Conservation (phyloP, 202 grass and related monocot species). For the Schoenoplectus triqueter region DNA sequence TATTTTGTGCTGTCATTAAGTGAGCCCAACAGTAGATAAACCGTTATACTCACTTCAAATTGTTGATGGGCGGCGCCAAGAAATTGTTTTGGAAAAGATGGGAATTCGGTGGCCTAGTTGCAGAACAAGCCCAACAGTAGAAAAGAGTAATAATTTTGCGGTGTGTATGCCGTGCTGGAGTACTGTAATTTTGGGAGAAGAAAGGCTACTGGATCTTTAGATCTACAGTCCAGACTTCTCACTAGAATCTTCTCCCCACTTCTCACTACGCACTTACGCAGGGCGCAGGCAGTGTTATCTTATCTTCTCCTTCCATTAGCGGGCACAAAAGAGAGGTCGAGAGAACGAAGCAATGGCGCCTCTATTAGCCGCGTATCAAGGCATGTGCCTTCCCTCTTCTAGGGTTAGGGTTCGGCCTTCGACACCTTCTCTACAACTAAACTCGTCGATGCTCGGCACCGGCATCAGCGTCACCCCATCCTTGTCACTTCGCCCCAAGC, state of each 20-base stretch:
- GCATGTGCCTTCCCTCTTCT: constrained; percentile 27
- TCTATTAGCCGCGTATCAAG: constrained; percentile 15
- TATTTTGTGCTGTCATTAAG: too few relatives aligned
- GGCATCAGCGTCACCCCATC: constrained; percentile 19
- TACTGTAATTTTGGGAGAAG: too few relatives aligned
- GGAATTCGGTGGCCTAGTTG: too few relatives aligned
- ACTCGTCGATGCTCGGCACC: constrained; percentile 3
- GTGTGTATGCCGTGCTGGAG: too few relatives aligned
- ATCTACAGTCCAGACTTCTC: too few relatives aligned
- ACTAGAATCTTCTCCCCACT: background rate
- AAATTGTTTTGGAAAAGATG: too few relatives aligned
- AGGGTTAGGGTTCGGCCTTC: constrained; percentile 34
- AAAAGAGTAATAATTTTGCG: too few relatives aligned
- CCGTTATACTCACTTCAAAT: too few relatives aligned
- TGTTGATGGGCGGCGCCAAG: too few relatives aligned
- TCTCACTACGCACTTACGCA: background rate
- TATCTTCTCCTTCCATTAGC: constrained; percentile 1
- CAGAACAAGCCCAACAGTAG: too few relatives aligned
- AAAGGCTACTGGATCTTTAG: too few relatives aligned
- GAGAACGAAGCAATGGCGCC: constrained; percentile 18
- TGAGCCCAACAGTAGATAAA: too few relatives aligned
- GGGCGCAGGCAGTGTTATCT: constrained; percentile 4
- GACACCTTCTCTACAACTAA: background rate
- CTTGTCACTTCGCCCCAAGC: constrained; percentile 18
- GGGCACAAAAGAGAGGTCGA: constrained; percentile 3